Base-by-base conservation (phyloP, 2,329 filamentous ascomycete genomes). In the Colletotrichum cuscutae region DNA sequence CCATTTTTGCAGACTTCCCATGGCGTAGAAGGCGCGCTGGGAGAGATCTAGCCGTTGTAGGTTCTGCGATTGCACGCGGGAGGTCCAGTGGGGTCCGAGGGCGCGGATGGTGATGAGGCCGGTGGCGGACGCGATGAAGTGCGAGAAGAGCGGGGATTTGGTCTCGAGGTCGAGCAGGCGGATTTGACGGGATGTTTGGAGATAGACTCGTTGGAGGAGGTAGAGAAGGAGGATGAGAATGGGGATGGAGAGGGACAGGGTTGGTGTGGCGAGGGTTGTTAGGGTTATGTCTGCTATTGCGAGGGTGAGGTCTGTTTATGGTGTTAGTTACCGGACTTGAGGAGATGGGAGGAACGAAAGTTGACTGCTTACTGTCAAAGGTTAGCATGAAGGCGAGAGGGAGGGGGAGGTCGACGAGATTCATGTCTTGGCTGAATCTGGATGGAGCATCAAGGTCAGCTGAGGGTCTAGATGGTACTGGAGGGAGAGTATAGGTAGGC, bases 1-100 rank as follows among this genome's bases (percentile, higher is more conserved):
- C 89, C 89, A 91, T 37, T 87, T 83, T 76, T 92, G 90, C 8
- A 90, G 84, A 37, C 86, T 85, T 61, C 84, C 87, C 15, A 91
- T 82, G 0, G 89, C 81, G 76, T 92, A 91, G 68, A 87, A 89
- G 0, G 89, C 89, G 30, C 82, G 80, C 76, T 91, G 89, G 0
- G 89, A 89, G 8, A 79, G 79, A 74, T 91, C 87, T 1, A 91
- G 80, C 0, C 89, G 81, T 5, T 76, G 74, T n/a, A 86, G 78
- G 69, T 88, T 89, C 74, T 83, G 83, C 37, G 84, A 76, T 15
- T 84, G 79, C 64, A 85, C 82, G 5, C 78, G 76, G 3, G 79
- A 75, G 42, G 85, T 81, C 88, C 88, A 90, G 8, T 7, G 19
- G 3, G 15, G 19, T 19, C 84, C 84, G 73, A 90, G 90, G 2